These are phyloP conservation scores for Elongisporangium prolatum DNA, from an alignment of 352 stramenopile genomes.

Conservation along the genomic window DNA sequence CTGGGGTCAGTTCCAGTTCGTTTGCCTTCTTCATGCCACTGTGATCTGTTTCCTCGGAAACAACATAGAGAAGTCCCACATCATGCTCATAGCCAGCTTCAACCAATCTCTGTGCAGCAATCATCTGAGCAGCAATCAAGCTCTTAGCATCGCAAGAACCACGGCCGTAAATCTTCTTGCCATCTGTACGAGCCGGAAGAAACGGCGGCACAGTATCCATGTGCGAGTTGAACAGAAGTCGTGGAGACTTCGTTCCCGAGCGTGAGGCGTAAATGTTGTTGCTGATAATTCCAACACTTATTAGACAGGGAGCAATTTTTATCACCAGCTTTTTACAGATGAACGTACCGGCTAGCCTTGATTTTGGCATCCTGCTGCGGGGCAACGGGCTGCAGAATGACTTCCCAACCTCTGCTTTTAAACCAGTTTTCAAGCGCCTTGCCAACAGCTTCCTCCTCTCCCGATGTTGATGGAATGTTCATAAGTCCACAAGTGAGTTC, in stretches of 20 bases:
- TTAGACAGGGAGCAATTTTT: background rate
- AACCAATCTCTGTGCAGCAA: conserved; percentile 63
- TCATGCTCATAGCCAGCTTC: conserved; percentile 53
- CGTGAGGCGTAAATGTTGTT: conserved; percentile 77
- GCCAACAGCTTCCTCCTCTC: conserved; percentile 69
- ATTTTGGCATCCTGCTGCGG: conserved; percentile 55
- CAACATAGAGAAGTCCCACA: conserved; percentile 76
- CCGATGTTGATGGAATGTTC: conserved; percentile 67
- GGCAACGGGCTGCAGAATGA: conserved; percentile 69
- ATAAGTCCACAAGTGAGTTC: conserved; percentile 60
- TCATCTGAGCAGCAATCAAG: conserved; percentile 77
- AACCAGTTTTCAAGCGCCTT: conserved; percentile 66
- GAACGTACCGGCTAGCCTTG: conserved; percentile 44
- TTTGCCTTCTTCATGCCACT: conserved; percentile 88
- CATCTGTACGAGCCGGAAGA: conserved; percentile 57
- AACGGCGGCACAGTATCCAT: conserved; percentile 83
- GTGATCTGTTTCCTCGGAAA: conserved; percentile 87
- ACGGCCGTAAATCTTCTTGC: conserved; percentile 65
- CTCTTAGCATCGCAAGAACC: conserved; percentile 84
- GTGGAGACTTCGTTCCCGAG: conserved; percentile 43
- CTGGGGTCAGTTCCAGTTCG: conserved; percentile 60
- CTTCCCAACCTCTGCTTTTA: conserved; percentile 52
- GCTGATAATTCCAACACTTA: conserved; percentile 15
- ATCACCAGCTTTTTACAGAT: background rate
- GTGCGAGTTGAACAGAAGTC: conserved; percentile 83